Percentiles rank a stretch among this genome's conserved stretches.
Conservation (phyloP, 2,329 filamentous ascomycete genomes). For the Fusarium begoniae region DNA sequence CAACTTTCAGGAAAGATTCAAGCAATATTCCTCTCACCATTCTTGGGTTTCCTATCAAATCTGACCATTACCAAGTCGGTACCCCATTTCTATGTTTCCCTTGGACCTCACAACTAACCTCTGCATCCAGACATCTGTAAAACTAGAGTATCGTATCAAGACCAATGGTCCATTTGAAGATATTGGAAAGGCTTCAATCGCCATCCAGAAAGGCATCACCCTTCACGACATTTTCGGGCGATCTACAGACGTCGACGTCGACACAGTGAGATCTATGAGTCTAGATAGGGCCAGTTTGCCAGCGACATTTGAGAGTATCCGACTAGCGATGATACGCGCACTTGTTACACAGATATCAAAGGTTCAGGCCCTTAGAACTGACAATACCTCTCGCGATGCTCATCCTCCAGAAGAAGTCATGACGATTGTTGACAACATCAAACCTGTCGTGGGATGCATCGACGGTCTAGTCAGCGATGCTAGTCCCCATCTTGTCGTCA, state of each 20-base stretch:
- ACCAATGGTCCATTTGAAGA: background rate
- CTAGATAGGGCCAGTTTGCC: background rate
- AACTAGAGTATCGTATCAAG: background rate
- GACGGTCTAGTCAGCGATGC: background rate
- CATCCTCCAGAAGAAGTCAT: background rate
- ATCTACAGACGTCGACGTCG: background rate
- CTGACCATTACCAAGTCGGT: background rate
- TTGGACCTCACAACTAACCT: accelerated
- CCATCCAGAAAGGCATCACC: background rate
- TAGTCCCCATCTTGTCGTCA: background rate
- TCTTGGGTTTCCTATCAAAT: background rate
- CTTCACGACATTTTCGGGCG: background rate
- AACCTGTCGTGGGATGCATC: background rate
- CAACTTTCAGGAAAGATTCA: background rate
- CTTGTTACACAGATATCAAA: background rate
- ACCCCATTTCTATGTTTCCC: accelerated
- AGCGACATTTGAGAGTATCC: background rate
- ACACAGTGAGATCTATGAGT: background rate
- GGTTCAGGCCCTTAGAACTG: background rate
- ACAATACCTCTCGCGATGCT: background rate
- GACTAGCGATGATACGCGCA: background rate
- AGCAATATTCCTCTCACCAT: background rate
- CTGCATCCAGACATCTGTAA: background rate
- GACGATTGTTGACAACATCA: background rate
- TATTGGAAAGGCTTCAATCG: background rate